These are phyloP conservation scores for Polytolypa hystricis DNA, from an alignment of 2,329 filamentous ascomycete species.

Conservation along the genomic window DNA sequence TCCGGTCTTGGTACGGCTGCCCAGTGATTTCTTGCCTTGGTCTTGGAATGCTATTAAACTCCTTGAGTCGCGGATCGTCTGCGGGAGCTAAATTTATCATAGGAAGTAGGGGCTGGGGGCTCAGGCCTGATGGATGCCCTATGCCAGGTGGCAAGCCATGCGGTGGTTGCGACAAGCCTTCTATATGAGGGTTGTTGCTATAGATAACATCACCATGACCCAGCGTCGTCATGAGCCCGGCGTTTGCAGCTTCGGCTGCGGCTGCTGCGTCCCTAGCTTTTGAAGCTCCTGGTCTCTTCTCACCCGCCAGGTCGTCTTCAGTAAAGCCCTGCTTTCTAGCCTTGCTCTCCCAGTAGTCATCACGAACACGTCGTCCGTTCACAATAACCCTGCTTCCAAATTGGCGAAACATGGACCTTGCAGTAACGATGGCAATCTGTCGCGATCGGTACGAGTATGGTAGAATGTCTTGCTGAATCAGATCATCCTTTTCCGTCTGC, in stretches of 20 bases:
- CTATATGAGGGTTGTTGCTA: constrained; percentile 57
- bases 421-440: constrained; percentile 96
- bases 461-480: constrained; percentile 88
- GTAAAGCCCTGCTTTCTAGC: constrained; percentile 96
- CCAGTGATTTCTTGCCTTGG: constrained; percentile 84
- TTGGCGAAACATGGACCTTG: constrained; percentile 95
- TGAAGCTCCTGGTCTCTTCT: constrained; percentile 85
- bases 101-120: constrained; percentile 66
- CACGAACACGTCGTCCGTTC: constrained; percentile 78
- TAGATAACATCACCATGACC: constrained; percentile 83
- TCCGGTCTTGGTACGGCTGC: constrained; percentile 76
- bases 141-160: constrained; percentile 63
- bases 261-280: constrained; percentile 76
- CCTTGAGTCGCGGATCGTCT: constrained; percentile 63
- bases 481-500: constrained; percentile 89
- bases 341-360: constrained; percentile 98
- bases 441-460: constrained; percentile 97
- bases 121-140: constrained; percentile 52
- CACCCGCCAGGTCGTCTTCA: constrained; percentile 86
- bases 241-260: constrained; percentile 49
- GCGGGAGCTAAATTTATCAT: constrained; percentile 75
- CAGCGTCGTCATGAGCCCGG: constrained; percentile 48
- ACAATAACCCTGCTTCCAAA: constrained; percentile 91
- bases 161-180: constrained; percentile 57
- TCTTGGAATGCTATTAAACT: constrained; percentile 73